Conservation (phyloP, 2,329 filamentous ascomycete genomes). For the Coniochaeta prunicola region DNA sequence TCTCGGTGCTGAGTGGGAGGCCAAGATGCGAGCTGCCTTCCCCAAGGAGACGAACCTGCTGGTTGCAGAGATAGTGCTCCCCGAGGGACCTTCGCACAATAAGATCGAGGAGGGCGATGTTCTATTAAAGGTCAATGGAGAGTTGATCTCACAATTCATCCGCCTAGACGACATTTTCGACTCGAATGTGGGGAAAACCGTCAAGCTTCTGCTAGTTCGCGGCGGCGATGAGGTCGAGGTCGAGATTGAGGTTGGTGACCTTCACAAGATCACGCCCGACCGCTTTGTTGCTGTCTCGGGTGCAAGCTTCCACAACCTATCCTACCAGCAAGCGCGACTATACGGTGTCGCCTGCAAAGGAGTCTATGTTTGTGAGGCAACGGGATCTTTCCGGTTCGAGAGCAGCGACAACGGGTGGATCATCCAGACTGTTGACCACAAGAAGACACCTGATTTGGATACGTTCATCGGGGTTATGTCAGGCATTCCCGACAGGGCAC, state of each 20-base stretch:
- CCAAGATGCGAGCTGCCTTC: constrained; percentile 71
- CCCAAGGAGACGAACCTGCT: constrained; percentile 96
- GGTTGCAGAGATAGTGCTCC: constrained; percentile 90
- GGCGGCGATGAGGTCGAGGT: constrained; percentile 84
- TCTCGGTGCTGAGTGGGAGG: constrained; percentile 78
- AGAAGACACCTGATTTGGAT: constrained; percentile 79
- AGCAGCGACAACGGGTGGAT: constrained; percentile 89
- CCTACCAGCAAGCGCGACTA: constrained; percentile 93
- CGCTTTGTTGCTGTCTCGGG: constrained; percentile 92
- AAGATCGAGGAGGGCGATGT: constrained; percentile 95
- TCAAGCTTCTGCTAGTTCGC: constrained; percentile 77
- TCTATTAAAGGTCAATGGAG: constrained; percentile 84
- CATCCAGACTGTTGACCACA: constrained; percentile 85
- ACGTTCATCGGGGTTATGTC: constrained; percentile 90
- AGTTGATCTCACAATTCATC: constrained; percentile 89
- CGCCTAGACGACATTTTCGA: constrained; percentile 87
- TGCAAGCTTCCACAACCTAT: constrained; percentile 90
- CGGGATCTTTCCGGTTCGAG: constrained; percentile 91
- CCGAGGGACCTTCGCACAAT: constrained; percentile 76
- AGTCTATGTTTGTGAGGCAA: constrained; percentile 90
- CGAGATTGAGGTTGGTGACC: constrained; percentile 75
- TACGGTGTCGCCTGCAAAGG: constrained; percentile 90
- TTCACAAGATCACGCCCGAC: constrained; percentile 92
- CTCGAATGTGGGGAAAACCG: constrained; percentile 70
- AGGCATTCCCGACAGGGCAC: constrained; percentile 69